Percentiles rank a stretch among this genome's conserved stretches.
phyloP scores from a whole-genome alignment of 768 basidiomycete species.

The Pholiota molesta region DNA sequence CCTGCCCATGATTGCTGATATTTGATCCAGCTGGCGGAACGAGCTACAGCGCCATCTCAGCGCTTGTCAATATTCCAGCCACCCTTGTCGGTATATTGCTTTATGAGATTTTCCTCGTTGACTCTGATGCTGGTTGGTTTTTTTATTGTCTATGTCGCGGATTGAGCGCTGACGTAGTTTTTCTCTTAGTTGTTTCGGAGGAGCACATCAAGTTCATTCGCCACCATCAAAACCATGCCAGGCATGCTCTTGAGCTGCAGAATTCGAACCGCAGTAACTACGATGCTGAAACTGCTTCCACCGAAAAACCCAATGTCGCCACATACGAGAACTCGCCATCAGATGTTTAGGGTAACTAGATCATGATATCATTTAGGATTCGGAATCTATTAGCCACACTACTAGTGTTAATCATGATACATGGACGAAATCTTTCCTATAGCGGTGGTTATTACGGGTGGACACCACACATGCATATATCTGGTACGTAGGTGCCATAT shows the following conservation, averaged over 20 bases:
- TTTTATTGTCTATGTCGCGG: neutral
- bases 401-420: neutral
- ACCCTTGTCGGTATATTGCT: conserved; percentile 55
- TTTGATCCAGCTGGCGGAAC: conserved; percentile 47
- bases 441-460: neutral
- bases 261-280: neutral
- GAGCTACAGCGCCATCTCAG: conserved; percentile 61
- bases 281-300: conserved; percentile 13
- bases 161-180: neutral
- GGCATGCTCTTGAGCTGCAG: conserved; percentile 14
- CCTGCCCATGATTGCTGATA: neutral
- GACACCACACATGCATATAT: neutral
- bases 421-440: neutral
- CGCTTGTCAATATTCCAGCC: conserved; percentile 68
- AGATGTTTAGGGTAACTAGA: neutral
- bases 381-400: too few species aligned
- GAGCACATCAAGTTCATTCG: conserved; percentile 25
- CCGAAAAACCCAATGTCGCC: conserved; percentile 22
- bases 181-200: conserved; percentile 23
- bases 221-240: conserved; percentile 24
- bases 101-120: conserved; percentile 60
- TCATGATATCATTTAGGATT: neutral
- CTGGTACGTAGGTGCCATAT: neutral
- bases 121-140: conserved; percentile 59
- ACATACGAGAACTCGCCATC: conserved; percentile 18